Percentiles rank a stretch among this genome's conserved stretches.
These are phyloP conservation scores for Breynia disticha DNA, from an alignment of 441 rosid species.

Conservation along the genomic window DNA sequence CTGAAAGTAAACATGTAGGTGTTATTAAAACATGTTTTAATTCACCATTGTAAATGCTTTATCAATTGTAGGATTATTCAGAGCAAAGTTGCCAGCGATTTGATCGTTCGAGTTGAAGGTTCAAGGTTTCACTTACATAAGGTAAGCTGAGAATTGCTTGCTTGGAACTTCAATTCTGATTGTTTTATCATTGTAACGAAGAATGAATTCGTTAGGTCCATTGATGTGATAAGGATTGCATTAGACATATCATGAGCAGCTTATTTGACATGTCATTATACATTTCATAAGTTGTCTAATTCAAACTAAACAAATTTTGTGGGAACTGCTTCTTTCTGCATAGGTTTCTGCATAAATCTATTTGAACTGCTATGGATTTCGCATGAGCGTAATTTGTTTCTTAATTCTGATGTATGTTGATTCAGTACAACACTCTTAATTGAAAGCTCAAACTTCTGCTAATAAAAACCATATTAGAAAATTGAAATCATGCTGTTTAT, in stretches of 20 bases:
- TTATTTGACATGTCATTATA: too few species aligned
- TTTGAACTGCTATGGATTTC: too few species aligned
- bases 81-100: slow-evolving; percentile 31
- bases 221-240: neutral
- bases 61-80: slow-evolving; percentile 31
- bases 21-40: too few species aligned
- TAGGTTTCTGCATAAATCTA: too few species aligned
- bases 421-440: too few species aligned
- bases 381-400: too few species aligned
- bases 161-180: too few species aligned
- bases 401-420: too few species aligned
- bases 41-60: neutral
- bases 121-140: slow-evolving; percentile 48
- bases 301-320: too few species aligned
- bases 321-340: too few species aligned
- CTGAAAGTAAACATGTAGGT: neutral
- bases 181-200: neutral
- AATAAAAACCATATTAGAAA: neutral
- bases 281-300: too few species aligned
- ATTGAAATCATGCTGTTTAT: neutral
- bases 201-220: neutral
- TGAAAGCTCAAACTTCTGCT: neutral
- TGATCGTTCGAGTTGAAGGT: slow-evolving; percentile 37
- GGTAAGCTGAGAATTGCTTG: slow-evolving; percentile 18
- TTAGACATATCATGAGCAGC: too few species aligned